phyloP scores from a whole-genome alignment of 352 stramenopile genomes.

The Aphanomyces cochlioides region DNA sequence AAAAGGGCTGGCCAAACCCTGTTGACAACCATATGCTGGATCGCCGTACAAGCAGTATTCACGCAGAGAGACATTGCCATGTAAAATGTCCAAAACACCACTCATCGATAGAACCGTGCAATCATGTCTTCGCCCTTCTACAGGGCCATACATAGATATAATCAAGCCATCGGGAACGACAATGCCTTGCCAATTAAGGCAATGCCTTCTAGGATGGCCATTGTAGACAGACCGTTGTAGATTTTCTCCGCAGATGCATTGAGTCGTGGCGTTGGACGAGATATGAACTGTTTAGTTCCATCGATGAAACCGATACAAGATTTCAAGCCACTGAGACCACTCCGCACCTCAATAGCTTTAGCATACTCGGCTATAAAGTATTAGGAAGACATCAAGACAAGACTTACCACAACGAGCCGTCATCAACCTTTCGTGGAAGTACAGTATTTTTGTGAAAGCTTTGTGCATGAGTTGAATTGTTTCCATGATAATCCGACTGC shows the following conservation, averaged over 20 bases:
- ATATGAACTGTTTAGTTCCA: slow-evolving; percentile 23
- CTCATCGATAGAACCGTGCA: slow-evolving; percentile 2
- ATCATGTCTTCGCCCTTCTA: slow-evolving; percentile 11
- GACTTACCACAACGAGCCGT: neutral
- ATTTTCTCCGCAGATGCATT: neutral
- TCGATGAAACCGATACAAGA: slow-evolving; percentile 30
- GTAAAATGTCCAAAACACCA: neutral
- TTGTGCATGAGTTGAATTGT: neutral
- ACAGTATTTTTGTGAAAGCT: no score
- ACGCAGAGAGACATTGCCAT: neutral
- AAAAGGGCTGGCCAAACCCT: neutral
- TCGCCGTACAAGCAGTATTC: neutral
- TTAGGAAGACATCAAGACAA: neutral
- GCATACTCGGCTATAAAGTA: neutral
- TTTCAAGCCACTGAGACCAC: neutral
- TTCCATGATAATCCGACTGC: neutral
- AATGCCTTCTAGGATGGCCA: slow-evolving; percentile 11
- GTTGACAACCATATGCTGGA: neutral
- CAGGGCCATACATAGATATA: neutral
- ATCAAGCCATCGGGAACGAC: slow-evolving; percentile 5
- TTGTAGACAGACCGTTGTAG: slow-evolving; percentile 22
- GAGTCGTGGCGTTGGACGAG: neutral
- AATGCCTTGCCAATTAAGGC: slow-evolving; percentile 14
- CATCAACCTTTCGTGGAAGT: neutral
- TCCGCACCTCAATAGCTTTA: neutral